These are phyloP conservation scores for Candida freyschussii DNA, from an alignment of 1,139 yeast species.

Conservation along the genomic window DNA sequence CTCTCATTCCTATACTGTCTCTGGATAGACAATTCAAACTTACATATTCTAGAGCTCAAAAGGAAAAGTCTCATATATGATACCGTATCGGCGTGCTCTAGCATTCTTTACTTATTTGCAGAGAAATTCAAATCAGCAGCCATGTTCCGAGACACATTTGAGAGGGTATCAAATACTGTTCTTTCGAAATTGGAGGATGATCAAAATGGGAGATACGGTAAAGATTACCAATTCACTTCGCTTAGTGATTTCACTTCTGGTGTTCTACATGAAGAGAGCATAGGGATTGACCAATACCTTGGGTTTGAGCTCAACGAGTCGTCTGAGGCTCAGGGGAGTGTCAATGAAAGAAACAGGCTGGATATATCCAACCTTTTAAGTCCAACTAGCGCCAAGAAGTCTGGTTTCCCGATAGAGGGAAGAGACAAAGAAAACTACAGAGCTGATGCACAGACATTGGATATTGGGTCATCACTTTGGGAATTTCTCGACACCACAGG, in stretches of 20 bases:
- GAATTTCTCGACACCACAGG: slow-evolving; percentile 13
- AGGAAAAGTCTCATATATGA: slow-evolving; percentile 25
- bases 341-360: neutral
- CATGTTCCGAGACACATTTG: slow-evolving; percentile 23
- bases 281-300: slow-evolving; percentile 18
- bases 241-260: slow-evolving; percentile 1
- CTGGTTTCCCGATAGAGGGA: no score
- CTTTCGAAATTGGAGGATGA: slow-evolving; percentile 13
- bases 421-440: neutral
- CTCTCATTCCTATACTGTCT: slow-evolving; percentile 29
- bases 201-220: neutral
- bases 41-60: slow-evolving; percentile 26
- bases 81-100: slow-evolving; percentile 28
- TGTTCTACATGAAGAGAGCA: slow-evolving; percentile 7
- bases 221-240: neutral
- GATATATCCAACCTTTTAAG: neutral
- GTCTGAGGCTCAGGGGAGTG: neutral
- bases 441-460: no score
- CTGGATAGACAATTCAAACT: slow-evolving; percentile 25
- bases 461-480: slow-evolving; percentile 7
- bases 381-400: neutral
- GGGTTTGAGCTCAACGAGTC: slow-evolving; percentile 9
- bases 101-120: slow-evolving; percentile 27
- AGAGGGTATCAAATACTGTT: slow-evolving; percentile 18
- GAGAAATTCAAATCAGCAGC: slow-evolving; percentile 28